Evolutionary conservation across 192 early-diverging fungal species (phyloP).

Genomic region (Linnemannia schmuckeri): DNA sequence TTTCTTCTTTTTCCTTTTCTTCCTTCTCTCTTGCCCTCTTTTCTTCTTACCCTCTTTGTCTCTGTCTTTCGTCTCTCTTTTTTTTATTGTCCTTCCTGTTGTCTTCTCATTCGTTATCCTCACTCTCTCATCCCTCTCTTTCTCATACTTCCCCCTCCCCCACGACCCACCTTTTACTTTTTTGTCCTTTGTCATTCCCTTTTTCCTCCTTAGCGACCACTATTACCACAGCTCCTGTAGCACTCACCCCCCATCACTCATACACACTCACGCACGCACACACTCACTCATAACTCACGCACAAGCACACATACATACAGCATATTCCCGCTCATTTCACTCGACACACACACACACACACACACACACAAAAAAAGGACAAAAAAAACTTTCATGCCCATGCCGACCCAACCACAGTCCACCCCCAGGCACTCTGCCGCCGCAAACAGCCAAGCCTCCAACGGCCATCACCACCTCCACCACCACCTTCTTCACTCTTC

Average conservation of each 20-base stretch:
- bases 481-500: conserved; percentile 9
- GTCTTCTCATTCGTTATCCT: background rate
- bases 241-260: background rate
- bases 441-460: conserved; percentile 7
- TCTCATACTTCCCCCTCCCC: background rate
- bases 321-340: background rate
- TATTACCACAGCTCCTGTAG: background rate
- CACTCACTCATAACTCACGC: background rate
- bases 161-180: background rate
- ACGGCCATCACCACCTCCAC: conserved; percentile 24
- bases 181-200: background rate
- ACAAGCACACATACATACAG: background rate
- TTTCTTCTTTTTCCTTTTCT: background rate
- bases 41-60: too few species aligned
- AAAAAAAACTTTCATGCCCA: conserved; percentile 32
- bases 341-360: background rate
- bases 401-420: conserved; percentile 53
- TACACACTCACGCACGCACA: background rate
- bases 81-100: background rate
- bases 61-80: background rate
- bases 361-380: background rate
- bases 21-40: background rate
- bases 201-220: background rate
- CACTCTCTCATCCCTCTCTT: background rate
- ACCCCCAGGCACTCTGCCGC: conserved; percentile 37